Conservation (phyloP, 306 rosid species). For the Quercus variabilis region DNA sequence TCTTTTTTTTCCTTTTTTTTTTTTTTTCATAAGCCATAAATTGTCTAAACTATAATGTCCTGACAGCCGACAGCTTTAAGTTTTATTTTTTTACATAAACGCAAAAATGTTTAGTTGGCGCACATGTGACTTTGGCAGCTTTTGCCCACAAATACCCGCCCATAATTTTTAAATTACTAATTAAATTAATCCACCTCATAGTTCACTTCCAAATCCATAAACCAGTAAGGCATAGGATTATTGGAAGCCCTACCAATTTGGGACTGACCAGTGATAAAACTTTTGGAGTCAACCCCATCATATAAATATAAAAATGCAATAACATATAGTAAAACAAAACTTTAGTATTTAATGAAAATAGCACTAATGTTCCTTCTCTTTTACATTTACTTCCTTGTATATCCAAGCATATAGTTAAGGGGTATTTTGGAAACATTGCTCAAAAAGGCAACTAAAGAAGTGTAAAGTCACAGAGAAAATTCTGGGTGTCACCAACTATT, state of each 20-base stretch:
- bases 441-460: too few species aligned
- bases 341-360: neutral
- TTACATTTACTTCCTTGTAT: neutral
- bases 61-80: neutral
- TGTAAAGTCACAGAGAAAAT: constrained; percentile 2
- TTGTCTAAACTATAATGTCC: neutral
- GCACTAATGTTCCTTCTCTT: neutral
- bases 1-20: too few species aligned
- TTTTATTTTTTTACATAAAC: constrained; percentile 2
- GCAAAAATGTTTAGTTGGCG: constrained; percentile 38
- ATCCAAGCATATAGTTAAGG: neutral
- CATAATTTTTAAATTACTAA: constrained; percentile 24
- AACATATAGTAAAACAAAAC: neutral
- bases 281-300: constrained; percentile 6
- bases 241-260: neutral
- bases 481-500: too few species aligned
- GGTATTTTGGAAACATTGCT: neutral
- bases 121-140: constrained; percentile 61
- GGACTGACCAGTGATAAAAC: neutral
- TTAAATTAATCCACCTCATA: constrained; percentile 26
- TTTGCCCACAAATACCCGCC: constrained; percentile 37
- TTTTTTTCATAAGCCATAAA: neutral
- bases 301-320: neutral
- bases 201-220: constrained; percentile 23
- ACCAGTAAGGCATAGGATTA: neutral